Evolutionary conservation across 306 rosid species (phyloP).

Genomic region (Dalbergia cochinchinensis): DNA sequence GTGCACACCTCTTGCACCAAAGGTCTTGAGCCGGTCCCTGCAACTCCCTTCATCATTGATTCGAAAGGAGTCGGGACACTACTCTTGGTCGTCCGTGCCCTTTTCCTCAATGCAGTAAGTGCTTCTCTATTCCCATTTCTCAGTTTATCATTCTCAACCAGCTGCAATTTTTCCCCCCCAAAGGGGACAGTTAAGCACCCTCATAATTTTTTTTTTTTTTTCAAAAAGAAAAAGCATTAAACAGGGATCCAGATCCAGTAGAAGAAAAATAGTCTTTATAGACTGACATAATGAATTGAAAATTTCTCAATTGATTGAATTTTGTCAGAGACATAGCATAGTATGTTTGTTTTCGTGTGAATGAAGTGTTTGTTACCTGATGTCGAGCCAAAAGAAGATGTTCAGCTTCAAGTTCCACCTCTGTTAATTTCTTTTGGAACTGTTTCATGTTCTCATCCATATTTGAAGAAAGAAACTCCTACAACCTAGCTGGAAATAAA

Average conservation of each 20-base stretch:
- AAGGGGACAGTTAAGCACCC: constrained; percentile 26
- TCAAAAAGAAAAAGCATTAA: not conserved
- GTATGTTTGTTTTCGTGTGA: not conserved
- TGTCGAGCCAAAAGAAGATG: constrained; percentile 78
- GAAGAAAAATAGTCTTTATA: constrained; percentile 5
- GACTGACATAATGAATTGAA: constrained; percentile 8
- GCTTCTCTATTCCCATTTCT: constrained; percentile 95
- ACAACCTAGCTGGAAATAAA: not conserved
- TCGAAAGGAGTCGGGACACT: constrained; percentile 86
- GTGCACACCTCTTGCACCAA: constrained; percentile 87
- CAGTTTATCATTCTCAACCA: constrained; percentile 84
- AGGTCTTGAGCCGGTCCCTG: constrained; percentile 64
- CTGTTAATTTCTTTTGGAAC: constrained; percentile 61
- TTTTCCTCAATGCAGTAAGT: constrained; percentile 81
- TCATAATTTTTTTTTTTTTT: too few relatives aligned
- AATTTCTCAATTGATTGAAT: not conserved
- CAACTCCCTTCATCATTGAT: constrained; percentile 84
- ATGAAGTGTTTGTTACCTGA: constrained; percentile 56
- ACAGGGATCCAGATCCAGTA: constrained; percentile 2
- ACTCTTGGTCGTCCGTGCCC: constrained; percentile 81
- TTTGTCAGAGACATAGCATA: not conserved
- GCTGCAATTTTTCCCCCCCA: constrained; percentile 52
- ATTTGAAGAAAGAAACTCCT: constrained; percentile 32
- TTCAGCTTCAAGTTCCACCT: constrained; percentile 81
- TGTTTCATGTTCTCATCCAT: constrained; percentile 69